These are phyloP conservation scores for Heliamphora pulchella DNA, from an alignment of 179 eudicot species.

Conservation along the genomic window DNA sequence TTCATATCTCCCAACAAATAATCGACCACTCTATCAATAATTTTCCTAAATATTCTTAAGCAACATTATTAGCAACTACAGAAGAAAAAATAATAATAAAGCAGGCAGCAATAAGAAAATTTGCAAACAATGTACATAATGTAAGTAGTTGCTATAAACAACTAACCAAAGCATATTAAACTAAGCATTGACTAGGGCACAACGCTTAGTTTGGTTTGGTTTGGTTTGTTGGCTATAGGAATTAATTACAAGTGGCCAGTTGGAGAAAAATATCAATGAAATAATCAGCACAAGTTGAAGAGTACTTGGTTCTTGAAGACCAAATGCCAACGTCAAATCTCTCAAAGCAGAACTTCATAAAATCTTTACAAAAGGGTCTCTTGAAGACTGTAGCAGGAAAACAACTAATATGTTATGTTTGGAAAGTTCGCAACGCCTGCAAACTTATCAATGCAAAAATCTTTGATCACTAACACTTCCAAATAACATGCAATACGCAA, in stretches of 20 bases:
- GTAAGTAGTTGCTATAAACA: neutral
- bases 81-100: neutral
- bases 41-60: constrained; percentile 39
- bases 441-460: neutral
- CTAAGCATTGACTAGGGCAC: too few relatives aligned
- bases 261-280: neutral
- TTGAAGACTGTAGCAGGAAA: constrained; percentile 58
- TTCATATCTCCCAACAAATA: constrained; percentile 77
- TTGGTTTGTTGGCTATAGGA: neutral
- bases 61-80: constrained; percentile 5
- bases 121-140: neutral
- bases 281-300: neutral
- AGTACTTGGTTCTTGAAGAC: constrained; percentile 86
- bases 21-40: constrained; percentile 58
- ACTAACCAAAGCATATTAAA: too few relatives aligned
- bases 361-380: constrained; percentile 71
- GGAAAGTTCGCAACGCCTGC: neutral
- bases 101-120: neutral
- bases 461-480: neutral
- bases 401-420: constrained; percentile 6
- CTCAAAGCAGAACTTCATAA: constrained; percentile 80
- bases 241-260: neutral
- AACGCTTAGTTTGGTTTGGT: too few relatives aligned
- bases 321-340: constrained; percentile 78
- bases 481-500: neutral